Base-by-base conservation (phyloP, 768 basidiomycete species). In the Hericium alpestre region DNA sequence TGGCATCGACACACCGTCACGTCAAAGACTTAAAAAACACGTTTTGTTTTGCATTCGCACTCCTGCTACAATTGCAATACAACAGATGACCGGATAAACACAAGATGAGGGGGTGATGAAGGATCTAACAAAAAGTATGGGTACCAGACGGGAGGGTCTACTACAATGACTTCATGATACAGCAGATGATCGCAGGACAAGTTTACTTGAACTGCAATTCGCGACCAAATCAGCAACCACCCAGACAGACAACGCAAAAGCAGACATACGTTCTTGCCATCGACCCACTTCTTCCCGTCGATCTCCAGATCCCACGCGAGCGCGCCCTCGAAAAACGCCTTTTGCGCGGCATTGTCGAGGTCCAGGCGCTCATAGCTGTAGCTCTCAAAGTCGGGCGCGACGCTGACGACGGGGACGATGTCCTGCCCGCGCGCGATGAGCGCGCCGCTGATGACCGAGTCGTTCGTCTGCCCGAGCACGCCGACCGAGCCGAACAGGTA, bases 401-500 rank as follows among this genome's bases (percentile, higher is more conserved):
- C 85, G 9, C 84, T 77, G 41, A 95, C 79, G 58, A 86, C 86
- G 47, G 83, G 76, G 68, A 77, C 72, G 65, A 76, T 72, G 8
- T 92, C 87, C 65, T 80, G 78, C 15, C 96, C 96, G 54, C 95
- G 88, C 59, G 79, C 69, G 72, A 99, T 86, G 63, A 98, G 71
- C 52, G 72, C 83, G 67, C 96, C 96, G 48, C 83, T 68, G 73
- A 96, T 92, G 68, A 87, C 56, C 41, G 86, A 90, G 73, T 90
- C 76, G 73, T 89, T 88, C 68, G 76, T 53, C 65, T 74, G 72
- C 67, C 96, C 95, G 58, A 94, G 83, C 20, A 99, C 96, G 69
- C 91, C 93, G 49, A 93, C 71, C 47, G 91, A 94, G 13, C 86
- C 95, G 71, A 97, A 96, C 62, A 94, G 80, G 78, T 96, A 95